Evolutionary conservation across 768 basidiomycete genomes (phyloP), one percentile per base, ranked within the genome.

Genomic region (Kwoniella botswanensis): DNA sequence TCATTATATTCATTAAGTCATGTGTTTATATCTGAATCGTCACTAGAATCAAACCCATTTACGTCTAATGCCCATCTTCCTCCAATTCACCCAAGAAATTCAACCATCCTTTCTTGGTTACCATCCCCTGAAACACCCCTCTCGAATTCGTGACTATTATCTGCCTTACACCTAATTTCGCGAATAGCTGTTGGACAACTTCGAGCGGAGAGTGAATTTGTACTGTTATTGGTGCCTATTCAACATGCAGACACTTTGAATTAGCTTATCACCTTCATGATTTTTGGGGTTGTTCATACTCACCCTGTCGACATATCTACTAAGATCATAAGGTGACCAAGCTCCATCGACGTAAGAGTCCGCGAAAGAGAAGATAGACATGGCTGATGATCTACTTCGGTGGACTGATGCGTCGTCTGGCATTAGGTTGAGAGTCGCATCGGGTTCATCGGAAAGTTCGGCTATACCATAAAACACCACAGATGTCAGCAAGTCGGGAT

Each of bases 21-120:
- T 50, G 46, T 50, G 2, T 50, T 50, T 18, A 50, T 4, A 17
- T 18, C 46, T 17, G 46, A 4, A 50, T 50, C 46, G 18, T 50
- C 0, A 18, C 18, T 50, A 50, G 1, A 50, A 50, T 0, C 6
- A 7, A 35, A 0, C 6, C 35, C 35, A 35, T 35, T 35, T 35
- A 52, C 21, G 54, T 21, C 54, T 55, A 63, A 63, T 53, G 63
- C 52, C 56, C 60, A 46, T 67, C 76, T 17, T 73, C 74, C 29
- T 82, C 82, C n/a, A 95, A 84, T 76, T 90, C 88, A 62, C 86
- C 88, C 46, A 98, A 85, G 84, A 96, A 96, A 7, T 88, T 90
- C 29, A 98, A 88, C 94, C 94, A 99, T 0, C 88, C 88, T 84
- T 96, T 95, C 87, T 98, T 98, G 82, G 94, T 91, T 66, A 99